phyloP scores from a whole-genome alignment of 108 stramenopile genomes.

The Skeletonema potamos region DNA sequence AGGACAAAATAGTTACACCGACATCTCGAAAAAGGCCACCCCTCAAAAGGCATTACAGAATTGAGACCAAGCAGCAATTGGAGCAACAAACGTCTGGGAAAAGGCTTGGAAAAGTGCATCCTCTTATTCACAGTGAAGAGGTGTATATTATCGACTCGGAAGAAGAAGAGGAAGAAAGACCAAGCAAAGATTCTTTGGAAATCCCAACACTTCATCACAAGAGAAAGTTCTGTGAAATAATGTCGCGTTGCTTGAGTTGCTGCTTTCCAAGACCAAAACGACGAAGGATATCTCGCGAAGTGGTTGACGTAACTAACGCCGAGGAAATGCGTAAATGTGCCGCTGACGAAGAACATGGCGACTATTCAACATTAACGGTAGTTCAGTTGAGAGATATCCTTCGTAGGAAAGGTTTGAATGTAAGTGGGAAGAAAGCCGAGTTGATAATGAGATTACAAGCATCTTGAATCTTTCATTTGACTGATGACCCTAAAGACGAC shows the following conservation, averaged over 20 bases:
- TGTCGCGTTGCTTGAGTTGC: slow-evolving; percentile 18
- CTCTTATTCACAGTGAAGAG: not conserved
- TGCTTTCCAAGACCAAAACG: slow-evolving; percentile 32
- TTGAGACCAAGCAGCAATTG: not conserved
- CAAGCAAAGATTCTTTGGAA: not conserved
- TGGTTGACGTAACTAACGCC: no score
- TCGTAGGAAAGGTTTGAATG: not conserved
- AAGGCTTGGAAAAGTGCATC: not conserved
- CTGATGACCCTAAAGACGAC: not conserved
- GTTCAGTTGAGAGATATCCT: not conserved
- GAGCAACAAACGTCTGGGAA: not conserved
- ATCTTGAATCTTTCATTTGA: not conserved
- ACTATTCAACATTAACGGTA: not conserved
- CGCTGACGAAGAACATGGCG: not conserved
- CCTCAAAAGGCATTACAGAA: not conserved
- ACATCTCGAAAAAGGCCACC: not conserved
- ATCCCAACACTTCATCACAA: not conserved
- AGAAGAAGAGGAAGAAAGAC: not conserved
- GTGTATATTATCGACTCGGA: not conserved
- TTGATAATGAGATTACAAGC: not conserved
- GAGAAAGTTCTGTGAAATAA: slow-evolving; percentile 20
- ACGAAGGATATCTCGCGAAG: not conserved
- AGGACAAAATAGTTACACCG: not conserved
- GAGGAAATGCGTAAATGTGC: no score
- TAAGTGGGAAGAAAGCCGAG: not conserved